Percentiles rank a stretch among this genome's conserved stretches.
Conservation (phyloP, 179 eudicot species). For the Actinidia arguta region DNA sequence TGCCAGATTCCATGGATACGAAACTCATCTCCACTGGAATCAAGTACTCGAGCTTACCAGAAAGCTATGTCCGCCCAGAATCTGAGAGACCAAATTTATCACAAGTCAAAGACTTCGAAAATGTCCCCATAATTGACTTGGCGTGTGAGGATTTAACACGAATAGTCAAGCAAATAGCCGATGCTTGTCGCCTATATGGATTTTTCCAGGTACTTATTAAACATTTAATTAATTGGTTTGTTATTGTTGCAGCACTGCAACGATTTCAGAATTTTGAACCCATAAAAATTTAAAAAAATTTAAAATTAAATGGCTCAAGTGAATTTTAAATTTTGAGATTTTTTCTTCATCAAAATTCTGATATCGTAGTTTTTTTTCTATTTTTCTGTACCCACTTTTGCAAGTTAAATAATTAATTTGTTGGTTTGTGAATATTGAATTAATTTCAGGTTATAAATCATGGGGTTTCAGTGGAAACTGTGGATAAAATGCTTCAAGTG, state of each 20-base stretch:
- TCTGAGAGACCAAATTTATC: conserved; percentile 70
- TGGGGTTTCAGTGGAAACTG: conserved; percentile 79
- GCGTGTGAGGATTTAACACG: conserved; percentile 35
- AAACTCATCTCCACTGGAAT: conserved; percentile 68
- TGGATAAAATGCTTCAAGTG: conserved; percentile 55
- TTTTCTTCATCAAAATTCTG: too few species aligned
- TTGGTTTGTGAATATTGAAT: conserved; percentile 9
- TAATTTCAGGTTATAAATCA: conserved; percentile 79
- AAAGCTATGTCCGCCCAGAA: conserved; percentile 71
- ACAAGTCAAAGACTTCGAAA: conserved; percentile 45
- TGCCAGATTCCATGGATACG: conserved; percentile 43
- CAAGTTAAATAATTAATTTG: conserved; percentile 17
- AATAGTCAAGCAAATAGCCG: conserved; percentile 46
- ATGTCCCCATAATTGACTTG: conserved; percentile 76
- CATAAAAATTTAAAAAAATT: too few species aligned
- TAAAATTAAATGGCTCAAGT: too few species aligned
- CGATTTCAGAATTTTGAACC: too few species aligned
- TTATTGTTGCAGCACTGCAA: too few species aligned
- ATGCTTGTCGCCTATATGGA: conserved; percentile 67
- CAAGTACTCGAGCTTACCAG: conserved; percentile 50
- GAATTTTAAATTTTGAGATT: too few species aligned
- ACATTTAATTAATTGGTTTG: too few species aligned
- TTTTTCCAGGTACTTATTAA: conserved; percentile 66
- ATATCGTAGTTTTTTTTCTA: too few species aligned
- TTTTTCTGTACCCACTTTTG: conserved; percentile 47